Base-by-base conservation (phyloP, 148 eudicot genomes). In the Persicaria maculosa region DNA sequence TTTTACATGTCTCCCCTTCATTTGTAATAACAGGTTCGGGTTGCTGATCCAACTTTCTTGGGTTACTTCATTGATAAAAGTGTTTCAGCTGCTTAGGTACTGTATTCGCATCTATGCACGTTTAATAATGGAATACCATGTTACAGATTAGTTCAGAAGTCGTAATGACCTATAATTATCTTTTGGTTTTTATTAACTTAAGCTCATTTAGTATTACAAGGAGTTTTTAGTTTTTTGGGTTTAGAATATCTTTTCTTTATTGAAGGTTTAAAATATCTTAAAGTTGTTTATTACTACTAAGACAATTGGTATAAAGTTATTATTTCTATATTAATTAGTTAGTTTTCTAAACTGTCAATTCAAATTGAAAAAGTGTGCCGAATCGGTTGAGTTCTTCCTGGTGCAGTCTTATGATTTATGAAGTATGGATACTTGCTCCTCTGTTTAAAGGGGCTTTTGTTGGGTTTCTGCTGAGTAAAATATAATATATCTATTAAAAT, bases 31-130 rank as follows among this genome's bases (percentile, higher is more conserved):
- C 86, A 95, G 99, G 97, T 95, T 52, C 92, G 99, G 65, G 97
- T 95, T 73, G 97, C 92, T 79, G 99, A 95, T 85, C 99, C 99
- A 75, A 92, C 96, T 71, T 95, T 95, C 79, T 79, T 95, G 88
- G 97, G 99, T 52, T 95, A 95, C 83, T 95, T 95, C 81, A 86
- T 95, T 68, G 99, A 95, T 76, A 89, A 83, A 83, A 90, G 91
- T 77, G 97, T 77, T 36, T 73, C 92, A 62, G 82, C 99, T 52
- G 99, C 92, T 43, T 92, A 95, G 97, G 99, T 92, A 78, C 75
- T 53, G 16, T 45, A 31, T 72, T 31, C 16, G 43, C 68, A 47
- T 43, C 19, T 47, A 8, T 47, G 53, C 67, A 16, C 52, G 9
- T 11, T 19, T 1, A 19, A 44, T 16, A 25, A 17, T 16, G 59